Evolutionary conservation across 2,329 filamentous ascomycete genomes (phyloP), one percentile per base, ranked within the genome.

Genomic region (Talaromyces islandicus): DNA sequence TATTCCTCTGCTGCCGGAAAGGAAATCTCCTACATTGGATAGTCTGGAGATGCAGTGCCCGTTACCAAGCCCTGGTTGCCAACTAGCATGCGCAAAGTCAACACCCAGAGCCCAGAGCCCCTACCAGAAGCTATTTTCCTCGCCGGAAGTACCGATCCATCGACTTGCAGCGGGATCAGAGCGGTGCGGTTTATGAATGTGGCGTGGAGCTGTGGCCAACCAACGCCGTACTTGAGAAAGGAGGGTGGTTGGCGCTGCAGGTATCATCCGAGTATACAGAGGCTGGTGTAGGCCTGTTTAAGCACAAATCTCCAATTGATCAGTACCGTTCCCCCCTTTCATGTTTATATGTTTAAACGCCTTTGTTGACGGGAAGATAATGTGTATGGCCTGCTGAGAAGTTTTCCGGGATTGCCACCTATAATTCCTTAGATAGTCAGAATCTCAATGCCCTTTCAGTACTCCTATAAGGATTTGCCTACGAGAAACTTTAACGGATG

Each of bases 11-110:
- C 80, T 0, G 68, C 70, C 3, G 81, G 80, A 9, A 81, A 80
- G 17, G 81, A 84, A 60, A 74, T 84, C 9, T 77, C 76, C 68
- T 84, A 84, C 67, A 84, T 81, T 3, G 81, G 81, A 46, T 83
- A 81, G 14, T n/a, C n/a, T n/a, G n/a, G n/a, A n/a, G n/a, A n/a
- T n/a, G n/a, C n/a, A n/a, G n/a, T n/a, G 80, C 80, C 0, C 81
- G 82, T 29, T 7, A 75, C 75, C 54, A 84, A 84, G 68, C 81
- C 81, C 52, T 84, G 81, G 81, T 73, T 82, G 27, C 79, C 81
- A 14, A 77, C 78, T 19, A 80, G 76, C 38, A 70, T 83, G 58
- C 79, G 81, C 12, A 51, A 51, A 51, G 21, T 25, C 14, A 51
- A 51, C 17, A 1, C n/a, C 19, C 21, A 51, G 12, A 21, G 1